Base-by-base conservation (phyloP, 768 basidiomycete genomes). In the Udeniomyces megalosporus region DNA sequence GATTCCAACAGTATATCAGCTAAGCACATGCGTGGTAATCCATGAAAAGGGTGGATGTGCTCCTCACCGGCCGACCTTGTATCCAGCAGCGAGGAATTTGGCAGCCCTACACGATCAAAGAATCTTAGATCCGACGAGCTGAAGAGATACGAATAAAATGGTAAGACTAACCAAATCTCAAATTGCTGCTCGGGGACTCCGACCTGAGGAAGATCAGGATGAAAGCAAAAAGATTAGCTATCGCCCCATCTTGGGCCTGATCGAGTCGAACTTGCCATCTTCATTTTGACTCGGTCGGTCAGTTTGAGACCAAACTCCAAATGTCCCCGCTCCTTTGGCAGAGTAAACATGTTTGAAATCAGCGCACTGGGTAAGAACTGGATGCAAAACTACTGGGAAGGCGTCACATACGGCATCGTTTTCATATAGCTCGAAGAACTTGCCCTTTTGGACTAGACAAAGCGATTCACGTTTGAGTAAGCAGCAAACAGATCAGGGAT, bases 151-250 rank as follows among this genome's bases (percentile, higher is more conserved):
- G 35, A 28, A 8, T 34, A 15, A 29, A 14, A 35, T 10, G 50
- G 17, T 0, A 52, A 15, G 17, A 48, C 52, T 24, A 29, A 61
- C 60, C 63, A 65, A 56, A 65, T 65, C 14, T 92, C 89, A 75
- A 99, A 92, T 2, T 84, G 83, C 75, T 80, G 82, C 70, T 97
- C 95, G 0, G 95, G 95, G 6, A 97, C 92, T 42, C 95, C 95
- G 57, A 93, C 88, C 88, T 89, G 63, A 1, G 63, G 22, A 34
- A 0, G 15, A 59, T 38, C 5, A 17, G 17, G 54, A 64, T 1
- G 60, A 34, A 58, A 15, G 32, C 28, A 3, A 28, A 42, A 52
- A 47, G 32, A 42, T 47, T 48, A 46, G 49, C 50, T 26, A 42
- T 15, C 3, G 20, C 22, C 6, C 17, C 31, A 11, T 20, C 1